These are phyloP conservation scores for Diaporthe vexans DNA, from an alignment of 2,329 filamentous ascomycete species.

Conservation along the genomic window DNA sequence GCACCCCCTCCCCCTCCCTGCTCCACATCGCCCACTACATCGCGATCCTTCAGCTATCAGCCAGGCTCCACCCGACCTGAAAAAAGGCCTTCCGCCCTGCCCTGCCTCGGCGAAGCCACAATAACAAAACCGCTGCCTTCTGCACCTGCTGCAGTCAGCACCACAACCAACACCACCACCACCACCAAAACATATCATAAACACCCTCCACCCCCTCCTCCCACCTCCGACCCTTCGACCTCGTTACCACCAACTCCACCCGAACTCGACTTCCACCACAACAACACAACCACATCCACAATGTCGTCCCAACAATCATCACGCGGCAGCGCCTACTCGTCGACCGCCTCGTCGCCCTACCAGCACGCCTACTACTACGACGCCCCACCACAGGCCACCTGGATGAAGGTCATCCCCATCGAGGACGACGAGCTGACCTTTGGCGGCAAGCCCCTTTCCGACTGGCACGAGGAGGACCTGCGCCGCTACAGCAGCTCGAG, in stretches of 20 bases:
- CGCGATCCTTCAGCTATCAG: slow-evolving; percentile 33
- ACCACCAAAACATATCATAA: slow-evolving; percentile 15
- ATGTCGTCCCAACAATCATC: slow-evolving; percentile 41
- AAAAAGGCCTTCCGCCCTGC: slow-evolving; percentile 32
- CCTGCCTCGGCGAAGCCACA: slow-evolving; percentile 37
- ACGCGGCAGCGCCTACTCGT: slow-evolving; percentile 34
- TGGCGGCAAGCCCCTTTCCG: slow-evolving; percentile 70
- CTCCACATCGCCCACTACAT: slow-evolving; percentile 11
- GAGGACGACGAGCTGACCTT: slow-evolving; percentile 74
- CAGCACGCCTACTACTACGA: slow-evolving; percentile 38
- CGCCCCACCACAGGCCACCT: slow-evolving; percentile 49
- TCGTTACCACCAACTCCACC: neutral
- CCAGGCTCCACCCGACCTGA: slow-evolving; percentile 31
- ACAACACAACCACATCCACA: slow-evolving; percentile 8
- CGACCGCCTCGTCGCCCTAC: slow-evolving; percentile 36
- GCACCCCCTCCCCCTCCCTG: neutral
- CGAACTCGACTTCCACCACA: neutral
- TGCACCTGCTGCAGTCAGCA: slow-evolving; percentile 7
- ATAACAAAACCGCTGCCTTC: slow-evolving; percentile 26
- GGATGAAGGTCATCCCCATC: slow-evolving; percentile 69
- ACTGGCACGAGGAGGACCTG: slow-evolving; percentile 73
- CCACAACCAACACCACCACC: neutral
- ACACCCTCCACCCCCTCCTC: neutral
- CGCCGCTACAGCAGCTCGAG: slow-evolving; percentile 56
- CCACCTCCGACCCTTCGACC: neutral